Conservation (phyloP, 352 stramenopile species). For the Sclerospora graminicola region DNA sequence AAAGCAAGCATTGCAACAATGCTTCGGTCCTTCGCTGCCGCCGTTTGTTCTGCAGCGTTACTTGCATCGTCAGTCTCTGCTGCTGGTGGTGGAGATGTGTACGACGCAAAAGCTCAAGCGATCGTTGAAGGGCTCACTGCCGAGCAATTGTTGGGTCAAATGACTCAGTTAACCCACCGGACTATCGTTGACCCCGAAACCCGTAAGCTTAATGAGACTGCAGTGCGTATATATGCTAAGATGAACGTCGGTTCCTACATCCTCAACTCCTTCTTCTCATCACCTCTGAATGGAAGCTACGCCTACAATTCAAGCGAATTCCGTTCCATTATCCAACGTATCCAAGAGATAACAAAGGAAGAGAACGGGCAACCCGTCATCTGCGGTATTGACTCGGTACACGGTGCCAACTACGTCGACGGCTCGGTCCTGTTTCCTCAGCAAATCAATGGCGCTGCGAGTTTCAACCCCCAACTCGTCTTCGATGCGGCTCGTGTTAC, state of each 20-base stretch:
- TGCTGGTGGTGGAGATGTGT: slow-evolving; percentile 4
- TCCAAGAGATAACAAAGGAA: slow-evolving; percentile 43
- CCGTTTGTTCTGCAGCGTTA: no score
- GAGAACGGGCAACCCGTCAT: slow-evolving; percentile 35
- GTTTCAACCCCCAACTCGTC: slow-evolving; percentile 73
- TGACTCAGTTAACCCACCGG: slow-evolving; percentile 79
- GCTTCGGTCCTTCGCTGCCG: no score
- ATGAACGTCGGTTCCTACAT: slow-evolving; percentile 83
- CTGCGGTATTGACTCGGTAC: slow-evolving; percentile 84
- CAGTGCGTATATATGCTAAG: no score
- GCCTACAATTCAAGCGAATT: slow-evolving; percentile 57
- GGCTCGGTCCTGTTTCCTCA: no score
- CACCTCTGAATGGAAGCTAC: slow-evolving; percentile 15
- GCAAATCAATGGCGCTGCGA: slow-evolving; percentile 78
- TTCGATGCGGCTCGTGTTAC: slow-evolving; percentile 48
- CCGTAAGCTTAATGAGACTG: no score
- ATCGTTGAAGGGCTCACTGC: slow-evolving; percentile 18
- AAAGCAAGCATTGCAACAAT: no score
- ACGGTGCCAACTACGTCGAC: slow-evolving; percentile 80
- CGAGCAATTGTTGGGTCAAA: slow-evolving; percentile 58
- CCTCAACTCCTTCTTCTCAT: slow-evolving; percentile 60
- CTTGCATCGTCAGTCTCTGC: no score
- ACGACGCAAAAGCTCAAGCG: no score
- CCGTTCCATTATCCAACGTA: no score
- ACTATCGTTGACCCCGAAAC: slow-evolving; percentile 14